phyloP scores from a whole-genome alignment of 805 yeast genomes.

The Alloascoidea hylecoeti region DNA sequence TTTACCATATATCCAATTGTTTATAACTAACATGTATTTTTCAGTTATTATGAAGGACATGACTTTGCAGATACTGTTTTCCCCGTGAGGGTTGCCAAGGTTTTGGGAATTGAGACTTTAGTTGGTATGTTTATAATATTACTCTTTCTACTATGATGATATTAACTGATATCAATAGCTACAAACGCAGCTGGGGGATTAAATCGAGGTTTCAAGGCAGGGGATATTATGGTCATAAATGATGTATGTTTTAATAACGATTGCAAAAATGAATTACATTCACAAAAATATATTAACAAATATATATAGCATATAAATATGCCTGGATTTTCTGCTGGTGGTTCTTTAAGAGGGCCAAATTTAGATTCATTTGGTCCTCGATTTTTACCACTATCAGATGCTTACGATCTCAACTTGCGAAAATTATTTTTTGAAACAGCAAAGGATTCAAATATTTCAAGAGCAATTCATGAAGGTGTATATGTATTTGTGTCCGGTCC shows the following conservation, averaged over 20 bases:
- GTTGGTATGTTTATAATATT: slow-evolving; percentile 25
- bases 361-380: slow-evolving; percentile 72
- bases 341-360: slow-evolving; percentile 83
- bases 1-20: not conserved
- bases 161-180: slow-evolving; percentile 5
- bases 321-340: slow-evolving; percentile 83
- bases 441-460: slow-evolving; percentile 27
- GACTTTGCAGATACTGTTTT: slow-evolving; percentile 69
- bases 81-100: slow-evolving; percentile 66
- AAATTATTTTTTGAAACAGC: slow-evolving; percentile 42
- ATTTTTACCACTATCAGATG: slow-evolving; percentile 79
- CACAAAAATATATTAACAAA: not conserved
- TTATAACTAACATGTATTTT: slow-evolving; percentile 6
- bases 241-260: slow-evolving; percentile 24
- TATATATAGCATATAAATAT: slow-evolving; percentile 51
- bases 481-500: slow-evolving; percentile 87
- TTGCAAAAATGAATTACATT: not conserved
- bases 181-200: slow-evolving; percentile 98
- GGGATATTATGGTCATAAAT: slow-evolving; percentile 80
- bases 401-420: slow-evolving; percentile 68
- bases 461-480: slow-evolving; percentile 75
- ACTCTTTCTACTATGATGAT: not conserved
- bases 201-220: slow-evolving; percentile 51
- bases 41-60: slow-evolving; percentile 73
- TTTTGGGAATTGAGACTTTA: slow-evolving; percentile 44